These are phyloP conservation scores for Condylostoma magnum DNA, from an alignment of 169 alveolate genomes.

Conservation along the genomic window DNA sequence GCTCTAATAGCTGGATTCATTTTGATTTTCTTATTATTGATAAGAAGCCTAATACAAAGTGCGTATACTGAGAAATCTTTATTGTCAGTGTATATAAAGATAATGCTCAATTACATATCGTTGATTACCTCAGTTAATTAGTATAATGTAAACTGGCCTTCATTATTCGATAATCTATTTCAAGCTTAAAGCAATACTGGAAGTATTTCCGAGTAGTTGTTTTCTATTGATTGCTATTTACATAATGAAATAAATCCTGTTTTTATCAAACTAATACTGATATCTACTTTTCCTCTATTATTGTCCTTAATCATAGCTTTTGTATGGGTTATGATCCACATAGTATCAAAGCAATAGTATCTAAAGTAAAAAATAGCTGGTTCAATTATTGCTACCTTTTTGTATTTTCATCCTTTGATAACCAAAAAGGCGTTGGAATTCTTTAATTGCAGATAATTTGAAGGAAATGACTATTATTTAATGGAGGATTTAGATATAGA, in stretches of 20 bases:
- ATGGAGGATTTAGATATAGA: too few relatives aligned
- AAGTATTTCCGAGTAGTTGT: background rate
- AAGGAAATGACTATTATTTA: too few relatives aligned
- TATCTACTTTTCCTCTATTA: background rate
- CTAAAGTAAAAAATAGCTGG: too few relatives aligned
- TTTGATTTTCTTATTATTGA: too few relatives aligned
- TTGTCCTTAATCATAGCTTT: background rate
- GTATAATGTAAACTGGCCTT: conserved; percentile 17
- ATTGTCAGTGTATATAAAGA: conserved; percentile 4
- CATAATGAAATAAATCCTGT: background rate
- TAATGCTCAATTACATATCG: background rate
- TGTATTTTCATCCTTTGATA: too few relatives aligned
- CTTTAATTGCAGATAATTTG: too few relatives aligned
- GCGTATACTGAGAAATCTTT: conserved; percentile 6
- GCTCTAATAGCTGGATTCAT: too few relatives aligned
- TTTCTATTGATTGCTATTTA: conserved; percentile 17
- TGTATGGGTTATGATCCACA: background rate
- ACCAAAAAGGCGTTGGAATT: too few relatives aligned
- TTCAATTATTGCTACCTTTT: too few relatives aligned
- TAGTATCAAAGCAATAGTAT: too few relatives aligned
- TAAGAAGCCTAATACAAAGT: background rate
- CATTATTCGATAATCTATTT: background rate
- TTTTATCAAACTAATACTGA: background rate
- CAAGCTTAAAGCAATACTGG: background rate
- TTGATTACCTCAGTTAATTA: background rate